Evolutionary conservation across 345 rosid species (phyloP).

Genomic region (Ceriops decandra): DNA sequence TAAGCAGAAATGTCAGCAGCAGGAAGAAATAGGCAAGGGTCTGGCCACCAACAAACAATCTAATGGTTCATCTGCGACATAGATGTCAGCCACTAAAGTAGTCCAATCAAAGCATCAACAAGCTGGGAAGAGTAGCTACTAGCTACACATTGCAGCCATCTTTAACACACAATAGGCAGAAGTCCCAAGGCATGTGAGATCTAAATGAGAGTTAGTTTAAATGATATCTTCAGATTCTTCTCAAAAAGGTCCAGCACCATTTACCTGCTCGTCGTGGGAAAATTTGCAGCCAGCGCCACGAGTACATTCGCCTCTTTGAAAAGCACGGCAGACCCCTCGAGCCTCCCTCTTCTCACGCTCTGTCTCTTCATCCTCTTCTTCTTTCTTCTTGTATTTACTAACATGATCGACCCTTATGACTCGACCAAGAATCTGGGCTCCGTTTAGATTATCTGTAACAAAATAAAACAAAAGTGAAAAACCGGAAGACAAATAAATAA

Average conservation of each 20-base stretch:
- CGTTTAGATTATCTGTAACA: constrained; percentile 74
- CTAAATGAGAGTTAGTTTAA: background rate
- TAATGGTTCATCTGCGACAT: no score
- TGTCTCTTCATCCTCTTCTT: constrained; percentile 86
- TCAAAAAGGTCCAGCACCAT: constrained; percentile 8
- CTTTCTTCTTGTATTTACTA: constrained; percentile 60
- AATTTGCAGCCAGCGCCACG: constrained; percentile 85
- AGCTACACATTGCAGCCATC: background rate
- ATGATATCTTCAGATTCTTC: background rate
- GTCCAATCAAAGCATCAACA: no score
- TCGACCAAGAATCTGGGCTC: constrained; percentile 69
- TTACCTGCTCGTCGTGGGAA: constrained; percentile 82
- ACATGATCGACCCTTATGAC: constrained; percentile 74
- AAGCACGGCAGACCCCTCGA: constrained; percentile 85
- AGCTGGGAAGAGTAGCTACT: no score
- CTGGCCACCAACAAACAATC: background rate
- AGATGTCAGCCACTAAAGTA: no score
- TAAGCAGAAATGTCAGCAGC: background rate
- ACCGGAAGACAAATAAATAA: background rate
- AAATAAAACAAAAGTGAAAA: background rate
- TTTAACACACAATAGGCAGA: background rate
- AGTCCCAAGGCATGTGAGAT: background rate
- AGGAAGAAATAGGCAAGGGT: no score
- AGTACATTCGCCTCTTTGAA: constrained; percentile 90
- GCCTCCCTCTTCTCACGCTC: constrained; percentile 68